phyloP scores from a whole-genome alignment of 805 yeast species.

The Sugiyamaella valdiviana region DNA sequence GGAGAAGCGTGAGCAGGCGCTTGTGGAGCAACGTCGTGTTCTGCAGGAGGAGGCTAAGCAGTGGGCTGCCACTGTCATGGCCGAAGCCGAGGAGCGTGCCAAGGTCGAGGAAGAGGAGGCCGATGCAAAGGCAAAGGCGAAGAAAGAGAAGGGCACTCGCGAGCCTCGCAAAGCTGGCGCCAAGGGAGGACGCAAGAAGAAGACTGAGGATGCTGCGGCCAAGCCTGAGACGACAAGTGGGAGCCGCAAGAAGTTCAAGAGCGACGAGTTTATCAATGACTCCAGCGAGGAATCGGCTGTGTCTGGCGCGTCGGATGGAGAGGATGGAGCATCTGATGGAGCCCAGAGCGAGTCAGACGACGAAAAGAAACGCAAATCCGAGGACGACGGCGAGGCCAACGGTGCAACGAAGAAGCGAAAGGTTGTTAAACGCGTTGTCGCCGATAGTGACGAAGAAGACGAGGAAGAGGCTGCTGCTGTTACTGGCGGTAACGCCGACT shows the following conservation, averaged over 20 bases:
- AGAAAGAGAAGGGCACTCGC: constrained; percentile 9
- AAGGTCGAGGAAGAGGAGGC: constrained; percentile 34
- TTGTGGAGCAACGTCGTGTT: constrained; percentile 28
- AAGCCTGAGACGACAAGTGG: constrained; percentile 28
- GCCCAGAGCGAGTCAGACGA: constrained; percentile 13
- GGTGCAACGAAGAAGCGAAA: constrained; percentile 17
- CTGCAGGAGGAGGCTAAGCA: constrained; percentile 31
- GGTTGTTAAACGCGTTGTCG: constrained; percentile 32
- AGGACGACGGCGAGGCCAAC: constrained; percentile 12
- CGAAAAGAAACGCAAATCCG: constrained; percentile 29
- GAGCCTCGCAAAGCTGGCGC: constrained; percentile 13
- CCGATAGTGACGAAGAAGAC: constrained; percentile 40
- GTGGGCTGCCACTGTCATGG: constrained; percentile 34
- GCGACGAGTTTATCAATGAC: constrained; percentile 34
- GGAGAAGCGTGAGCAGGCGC: constrained; percentile 22
- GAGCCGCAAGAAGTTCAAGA: constrained; percentile 24
- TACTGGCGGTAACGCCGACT: constrained; percentile 19
- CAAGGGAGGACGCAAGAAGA: constrained; percentile 14
- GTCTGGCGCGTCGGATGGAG: constrained; percentile 32
- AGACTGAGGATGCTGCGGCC: constrained; percentile 15
- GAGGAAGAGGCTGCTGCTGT: constrained; percentile 16
- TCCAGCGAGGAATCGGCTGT: constrained; percentile 36
- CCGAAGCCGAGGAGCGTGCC: constrained; percentile 15
- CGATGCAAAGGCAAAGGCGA: constrained; percentile 20
- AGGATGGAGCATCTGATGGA: constrained; percentile 14